Evolutionary conservation across 192 early-diverging fungal species (phyloP).

Genomic region (Rhizophagus sp.): DNA sequence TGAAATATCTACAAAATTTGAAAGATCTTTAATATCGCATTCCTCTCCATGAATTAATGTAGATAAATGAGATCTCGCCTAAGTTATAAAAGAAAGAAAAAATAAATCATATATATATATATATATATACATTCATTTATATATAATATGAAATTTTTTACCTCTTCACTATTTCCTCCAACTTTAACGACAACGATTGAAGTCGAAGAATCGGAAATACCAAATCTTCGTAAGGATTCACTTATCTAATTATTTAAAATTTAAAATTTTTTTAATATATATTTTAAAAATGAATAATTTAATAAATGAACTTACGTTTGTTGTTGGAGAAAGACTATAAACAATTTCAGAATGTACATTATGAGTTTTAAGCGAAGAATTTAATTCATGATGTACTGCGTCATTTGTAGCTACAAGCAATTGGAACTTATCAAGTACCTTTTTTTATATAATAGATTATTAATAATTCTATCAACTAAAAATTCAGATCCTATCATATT

Average conservation of each 20-base stretch:
- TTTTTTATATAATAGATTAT: neutral
- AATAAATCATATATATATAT: neutral
- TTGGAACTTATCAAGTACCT: slow-evolving; percentile 57
- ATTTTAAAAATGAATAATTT: neutral
- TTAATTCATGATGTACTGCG: slow-evolving; percentile 47
- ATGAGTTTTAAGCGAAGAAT: slow-evolving; percentile 54
- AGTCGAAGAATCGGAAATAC: slow-evolving; percentile 48
- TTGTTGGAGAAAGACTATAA: slow-evolving; percentile 55
- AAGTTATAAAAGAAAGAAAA: neutral
- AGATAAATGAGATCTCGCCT: slow-evolving; percentile 13
- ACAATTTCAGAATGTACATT: slow-evolving; percentile 60
- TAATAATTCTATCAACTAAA: too few species aligned
- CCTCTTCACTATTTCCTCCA: slow-evolving; percentile 42
- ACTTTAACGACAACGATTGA: slow-evolving; percentile 50
- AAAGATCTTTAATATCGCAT: slow-evolving; percentile 37
- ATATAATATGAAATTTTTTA: slow-evolving; percentile 6
- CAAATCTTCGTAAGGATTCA: slow-evolving; percentile 52
- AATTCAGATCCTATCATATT: neutral
- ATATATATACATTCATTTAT: neutral
- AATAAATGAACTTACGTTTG: slow-evolving; percentile 43
- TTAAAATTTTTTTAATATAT: slow-evolving; percentile 21
- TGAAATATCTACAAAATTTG: slow-evolving; percentile 38
- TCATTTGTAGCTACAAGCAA: slow-evolving; percentile 50
- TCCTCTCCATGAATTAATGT: slow-evolving; percentile 23
- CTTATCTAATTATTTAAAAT: slow-evolving; percentile 44